A percentile compares a stretch with the other conserved stretches of the same genome.
phyloP scores from a whole-genome alignment of 192 early-diverging fungal genomes.

The Coemansia sp. region DNA sequence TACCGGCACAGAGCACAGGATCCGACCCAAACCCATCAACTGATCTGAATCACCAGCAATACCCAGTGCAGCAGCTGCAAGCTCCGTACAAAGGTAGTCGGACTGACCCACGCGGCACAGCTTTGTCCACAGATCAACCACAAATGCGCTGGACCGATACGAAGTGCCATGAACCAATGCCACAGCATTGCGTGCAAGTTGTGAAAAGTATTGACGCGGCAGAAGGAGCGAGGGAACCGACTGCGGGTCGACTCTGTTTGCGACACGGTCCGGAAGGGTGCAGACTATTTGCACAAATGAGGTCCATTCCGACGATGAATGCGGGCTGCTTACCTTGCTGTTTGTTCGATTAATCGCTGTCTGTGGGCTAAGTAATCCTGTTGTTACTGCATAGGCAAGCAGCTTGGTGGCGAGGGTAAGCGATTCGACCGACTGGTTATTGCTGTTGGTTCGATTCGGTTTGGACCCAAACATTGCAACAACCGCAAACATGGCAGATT shows the following conservation, averaged over 20 bases:
- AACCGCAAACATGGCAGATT: background rate
- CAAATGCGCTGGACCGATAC: background rate
- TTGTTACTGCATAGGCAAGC: conserved; percentile 2
- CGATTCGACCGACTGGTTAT: background rate
- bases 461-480: conserved; percentile 4
- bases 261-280: conserved; percentile 40
- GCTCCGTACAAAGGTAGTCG: conserved; percentile 18
- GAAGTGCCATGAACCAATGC: background rate
- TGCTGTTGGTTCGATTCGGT: background rate
- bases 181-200: conserved; percentile 19
- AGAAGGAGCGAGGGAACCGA: conserved; percentile 21
- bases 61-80: conserved; percentile 18
- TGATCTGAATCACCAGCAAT: background rate
- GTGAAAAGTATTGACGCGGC: conserved; percentile 27
- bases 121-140: conserved; percentile 34
- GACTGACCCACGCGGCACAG: conserved; percentile 40
- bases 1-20: conserved; percentile 6
- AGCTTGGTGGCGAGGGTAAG: conserved; percentile 18
- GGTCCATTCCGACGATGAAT: conserved; percentile 9
- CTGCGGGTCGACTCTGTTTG: conserved; percentile 29
- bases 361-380: conserved; percentile 8
- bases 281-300: conserved; percentile 28
- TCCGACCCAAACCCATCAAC: background rate
- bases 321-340: background rate
- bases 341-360: background rate